Base-by-base conservation (phyloP, 2,329 filamentous ascomycete genomes). In the Decorospora gaudefroyi region DNA sequence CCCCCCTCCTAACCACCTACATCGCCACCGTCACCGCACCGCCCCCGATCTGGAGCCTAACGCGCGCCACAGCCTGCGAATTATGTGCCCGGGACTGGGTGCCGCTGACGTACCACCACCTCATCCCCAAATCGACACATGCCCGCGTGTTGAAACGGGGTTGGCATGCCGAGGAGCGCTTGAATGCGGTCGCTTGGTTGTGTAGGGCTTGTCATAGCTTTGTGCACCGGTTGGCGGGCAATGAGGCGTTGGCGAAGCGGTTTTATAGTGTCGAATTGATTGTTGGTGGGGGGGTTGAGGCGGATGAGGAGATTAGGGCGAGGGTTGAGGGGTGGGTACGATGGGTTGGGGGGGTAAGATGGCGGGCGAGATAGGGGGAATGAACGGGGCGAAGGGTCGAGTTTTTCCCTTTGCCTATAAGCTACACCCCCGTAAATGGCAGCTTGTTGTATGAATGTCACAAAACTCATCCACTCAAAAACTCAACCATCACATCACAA, bases 151-250 rank as follows among this genome's bases (percentile, higher is more conserved):
- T 89, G 26, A 89, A 87, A 74, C 76, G 88, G 28, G 86, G 86
- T 1, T 95, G 89, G 89, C 87, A 91, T 73, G 78, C 79, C 3
- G 81, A 83, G 51, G 87, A 88, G 67, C 81, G 84, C 71, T 67
- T 95, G 68, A 83, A 88, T 60, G 90, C 84, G 64, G 90, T 93
- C 13, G 89, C 90, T 9, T 95, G 89, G 89, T 71, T 95, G 55
- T 95, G 90, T 70, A 78, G 88, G 35, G 86, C 88, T 2, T 95
- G 90, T 61, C 90, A 95, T 74, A 82, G 79, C 28, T 90, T 89
- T 65, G 88, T 95, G 65, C 90, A 95, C 74, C 74, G 82, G 26
- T 81, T 90, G 62, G 85, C 82, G 22, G 77, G 73, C 4, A 89
- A 93, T 64, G 89, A 95, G 76, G 87, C 87, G 55, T 72, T 95